Base-by-base conservation (phyloP, 768 basidiomycete genomes). In the Austroboletus festivus region DNA sequence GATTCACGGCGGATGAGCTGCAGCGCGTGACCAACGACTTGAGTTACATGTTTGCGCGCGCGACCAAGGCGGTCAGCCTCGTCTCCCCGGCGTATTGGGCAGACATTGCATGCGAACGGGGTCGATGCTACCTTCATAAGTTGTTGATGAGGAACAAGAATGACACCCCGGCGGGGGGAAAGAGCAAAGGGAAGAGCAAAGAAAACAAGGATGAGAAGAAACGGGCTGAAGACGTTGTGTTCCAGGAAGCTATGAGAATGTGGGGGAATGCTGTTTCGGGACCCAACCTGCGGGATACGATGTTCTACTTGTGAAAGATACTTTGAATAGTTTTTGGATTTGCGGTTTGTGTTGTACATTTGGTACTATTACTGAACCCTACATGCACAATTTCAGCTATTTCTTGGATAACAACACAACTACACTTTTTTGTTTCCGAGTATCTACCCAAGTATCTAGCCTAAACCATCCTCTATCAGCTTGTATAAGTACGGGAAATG, bases 231-330 rank as follows among this genome's bases (percentile, higher is more conserved):
- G 73, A 78, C 11, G 63, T 70, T 10, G 73, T 83, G 10, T 73
- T 70, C 58, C 59, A 62, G 10, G 82, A 80, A 55, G 88, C 85
- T 0, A 45, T 56, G 47, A 53, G 42, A 13, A 43, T 75, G 48
- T 92, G 89, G 89, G 70, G 67, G 13, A 61, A 62, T 19, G 86
- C 83, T 9, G 82, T 86, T 15, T 57, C 62, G 1, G 76, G 77
- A 0, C 39, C 54, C 2, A 67, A 54, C 13, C 54, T 89, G 55
- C 81, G 75, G 65, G 74, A 85, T 26, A 82, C 80, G 2, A 89
- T 89, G 86, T 89, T 75, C 50, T 89, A 89, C 64, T 66, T 88
- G 31, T 57, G 9, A 49, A 37, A 8, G 13, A 4, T n/a, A n/a
- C n/a, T n/a, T n/a, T n/a, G n/a, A n/a, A n/a, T n/a, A n/a, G n/a